These are phyloP conservation scores for Apophysomyces sp. DNA, from an alignment of 371 early-diverging fungal species.

Conservation along the genomic window DNA sequence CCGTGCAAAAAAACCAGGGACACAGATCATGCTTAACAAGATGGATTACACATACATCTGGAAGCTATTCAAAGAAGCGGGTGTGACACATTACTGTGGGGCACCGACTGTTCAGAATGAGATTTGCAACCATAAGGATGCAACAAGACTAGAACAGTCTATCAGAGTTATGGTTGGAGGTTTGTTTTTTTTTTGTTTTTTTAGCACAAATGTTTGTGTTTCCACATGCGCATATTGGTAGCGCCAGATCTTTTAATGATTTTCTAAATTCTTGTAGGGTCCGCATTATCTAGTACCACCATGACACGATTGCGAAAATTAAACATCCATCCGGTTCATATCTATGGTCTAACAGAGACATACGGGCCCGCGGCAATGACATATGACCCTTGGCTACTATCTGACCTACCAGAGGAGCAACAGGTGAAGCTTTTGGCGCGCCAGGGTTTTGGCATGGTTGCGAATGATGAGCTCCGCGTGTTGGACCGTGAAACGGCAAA, in stretches of 20 bases:
- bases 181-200: not conserved
- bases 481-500: conserved; percentile 42
- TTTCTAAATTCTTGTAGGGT: conserved; percentile 26
- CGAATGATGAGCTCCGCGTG: conserved; percentile 61
- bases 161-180: conserved; percentile 57
- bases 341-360: conserved; percentile 73
- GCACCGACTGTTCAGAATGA: conserved; percentile 73
- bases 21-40: conserved; percentile 60
- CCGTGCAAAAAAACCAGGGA: conserved; percentile 6
- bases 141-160: conserved; percentile 34
- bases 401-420: conserved; percentile 33
- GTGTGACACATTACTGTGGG: conserved; percentile 63
- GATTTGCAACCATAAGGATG: conserved; percentile 55
- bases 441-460: conserved; percentile 57
- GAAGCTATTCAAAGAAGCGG: conserved; percentile 46
- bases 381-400: conserved; percentile 31
- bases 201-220: not conserved
- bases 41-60: conserved; percentile 64
- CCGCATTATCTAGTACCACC: conserved; percentile 57
- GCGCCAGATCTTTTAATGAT: too few relatives aligned
- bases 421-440: conserved; percentile 49
- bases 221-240: not conserved
- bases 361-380: conserved; percentile 55
- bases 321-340: conserved; percentile 58
- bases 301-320: conserved; percentile 50